Evolutionary conservation across 2,329 filamentous ascomycete genomes (phyloP).

Genomic region (Hypoxylon sp.): DNA sequence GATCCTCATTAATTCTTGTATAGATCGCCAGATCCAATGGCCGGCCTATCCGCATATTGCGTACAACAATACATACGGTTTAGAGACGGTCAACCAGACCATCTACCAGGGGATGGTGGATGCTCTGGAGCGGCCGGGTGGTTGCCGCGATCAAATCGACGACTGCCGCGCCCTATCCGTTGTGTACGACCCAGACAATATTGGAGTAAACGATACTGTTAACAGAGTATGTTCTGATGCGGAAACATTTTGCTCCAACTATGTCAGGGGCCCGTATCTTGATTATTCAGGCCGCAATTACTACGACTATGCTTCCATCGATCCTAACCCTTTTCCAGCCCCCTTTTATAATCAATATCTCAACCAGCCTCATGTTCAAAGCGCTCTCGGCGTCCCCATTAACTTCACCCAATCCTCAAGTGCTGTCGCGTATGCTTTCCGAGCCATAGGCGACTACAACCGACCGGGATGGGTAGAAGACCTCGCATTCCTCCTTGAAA

Average conservation of each 20-base stretch:
- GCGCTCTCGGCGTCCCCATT: conserved; percentile 70
- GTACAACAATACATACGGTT: conserved; percentile 59
- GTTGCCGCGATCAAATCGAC: conserved; percentile 68
- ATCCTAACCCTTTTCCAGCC: conserved; percentile 67
- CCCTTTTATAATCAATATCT: conserved; percentile 69
- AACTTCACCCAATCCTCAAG: conserved; percentile 67
- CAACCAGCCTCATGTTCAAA: conserved; percentile 69
- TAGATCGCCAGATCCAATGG: conserved; percentile 63
- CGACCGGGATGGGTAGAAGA: conserved; percentile 60
- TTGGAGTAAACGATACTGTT: conserved; percentile 61
- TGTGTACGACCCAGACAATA: conserved; percentile 64
- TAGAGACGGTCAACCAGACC: conserved; percentile 52
- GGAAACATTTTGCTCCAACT: conserved; percentile 48
- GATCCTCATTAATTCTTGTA: conserved; percentile 71
- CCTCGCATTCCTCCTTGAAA: conserved; percentile 68
- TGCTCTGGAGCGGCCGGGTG: conserved; percentile 55
- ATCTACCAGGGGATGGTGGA: conserved; percentile 53
- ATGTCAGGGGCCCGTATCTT: conserved; percentile 49
- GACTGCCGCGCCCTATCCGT: conserved; percentile 64
- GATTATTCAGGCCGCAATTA: conserved; percentile 61
- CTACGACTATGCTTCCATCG: conserved; percentile 69
- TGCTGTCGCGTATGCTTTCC: conserved; percentile 63
- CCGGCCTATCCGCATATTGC: conserved; percentile 61
- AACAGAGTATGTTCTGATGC: conserved; percentile 59
- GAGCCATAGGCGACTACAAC: conserved; percentile 52